These are phyloP conservation scores for Amylostereum areolatum DNA, from an alignment of 1,284 basidiomycete genomes.

Conservation along the genomic window DNA sequence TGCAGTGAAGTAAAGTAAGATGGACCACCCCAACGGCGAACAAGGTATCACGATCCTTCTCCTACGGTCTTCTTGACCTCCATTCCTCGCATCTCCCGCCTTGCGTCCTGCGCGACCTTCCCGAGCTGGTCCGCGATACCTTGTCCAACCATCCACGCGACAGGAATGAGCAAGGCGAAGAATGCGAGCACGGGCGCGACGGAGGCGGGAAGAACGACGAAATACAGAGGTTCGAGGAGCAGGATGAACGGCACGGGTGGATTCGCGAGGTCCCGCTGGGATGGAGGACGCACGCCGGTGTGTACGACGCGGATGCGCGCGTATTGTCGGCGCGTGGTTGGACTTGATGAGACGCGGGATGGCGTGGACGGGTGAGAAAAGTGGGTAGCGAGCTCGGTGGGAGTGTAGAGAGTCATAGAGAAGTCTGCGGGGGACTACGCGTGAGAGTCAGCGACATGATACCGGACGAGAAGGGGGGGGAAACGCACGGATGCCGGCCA, in stretches of 20 bases:
- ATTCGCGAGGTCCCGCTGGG: slow-evolving; percentile 3
- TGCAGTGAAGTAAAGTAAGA: too few relatives aligned
- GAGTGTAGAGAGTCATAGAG: slow-evolving; percentile 15
- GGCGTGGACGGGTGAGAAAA: slow-evolving; percentile 5
- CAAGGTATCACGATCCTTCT: too few relatives aligned
- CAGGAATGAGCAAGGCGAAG: slow-evolving; percentile 26
- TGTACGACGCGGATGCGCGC: slow-evolving; percentile 49
- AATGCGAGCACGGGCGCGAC: slow-evolving; percentile 38
- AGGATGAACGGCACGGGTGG: slow-evolving; percentile 40
- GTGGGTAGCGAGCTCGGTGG: slow-evolving; percentile 12
- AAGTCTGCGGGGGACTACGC: slow-evolving; percentile 25
- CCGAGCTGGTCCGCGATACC: background rate
- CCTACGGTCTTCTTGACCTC: background rate
- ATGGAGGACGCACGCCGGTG: slow-evolving; percentile 43
- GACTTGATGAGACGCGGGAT: slow-evolving; percentile 7
- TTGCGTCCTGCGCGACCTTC: background rate
- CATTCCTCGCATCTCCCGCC: slow-evolving; percentile 4
- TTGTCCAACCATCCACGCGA: background rate
- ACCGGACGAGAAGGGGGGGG: slow-evolving; percentile 1
- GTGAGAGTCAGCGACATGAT: background rate
- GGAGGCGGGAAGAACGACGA: slow-evolving; percentile 53
- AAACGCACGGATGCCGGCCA: slow-evolving; percentile 63
- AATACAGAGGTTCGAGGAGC: slow-evolving; percentile 49
- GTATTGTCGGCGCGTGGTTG: slow-evolving; percentile 36
- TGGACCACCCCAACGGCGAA: too few relatives aligned